Conservation (phyloP, 768 basidiomycete genomes). For the Boletus rubescentipes region DNA sequence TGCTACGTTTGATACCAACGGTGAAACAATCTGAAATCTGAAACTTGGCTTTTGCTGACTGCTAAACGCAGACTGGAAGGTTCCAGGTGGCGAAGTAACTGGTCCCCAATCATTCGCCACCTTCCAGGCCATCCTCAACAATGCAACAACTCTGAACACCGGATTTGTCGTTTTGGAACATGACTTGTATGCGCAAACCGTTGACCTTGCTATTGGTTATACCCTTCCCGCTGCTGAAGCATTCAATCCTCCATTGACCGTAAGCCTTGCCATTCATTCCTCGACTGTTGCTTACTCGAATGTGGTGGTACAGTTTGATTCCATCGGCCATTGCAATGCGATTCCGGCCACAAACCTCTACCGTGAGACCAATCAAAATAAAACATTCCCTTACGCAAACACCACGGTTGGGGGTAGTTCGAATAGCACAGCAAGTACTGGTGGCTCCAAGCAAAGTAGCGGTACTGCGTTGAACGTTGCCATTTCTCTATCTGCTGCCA, state of each 20-base stretch:
- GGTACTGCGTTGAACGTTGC: slow-evolving; percentile 12
- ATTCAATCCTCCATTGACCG: slow-evolving; percentile 63
- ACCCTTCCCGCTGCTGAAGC: slow-evolving; percentile 73
- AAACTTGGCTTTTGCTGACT: slow-evolving; percentile 6
- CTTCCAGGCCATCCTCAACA: slow-evolving; percentile 73
- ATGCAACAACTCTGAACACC: slow-evolving; percentile 57
- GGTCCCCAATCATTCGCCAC: slow-evolving; percentile 64
- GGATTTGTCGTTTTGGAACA: slow-evolving; percentile 91
- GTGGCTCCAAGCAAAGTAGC: slow-evolving; percentile 3
- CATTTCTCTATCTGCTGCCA: slow-evolving; percentile 12
- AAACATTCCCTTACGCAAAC: slow-evolving; percentile 56
- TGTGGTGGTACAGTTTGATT: slow-evolving; percentile 47
- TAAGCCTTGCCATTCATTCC: slow-evolving; percentile 32
- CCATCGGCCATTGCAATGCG: slow-evolving; percentile 76
- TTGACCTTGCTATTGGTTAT: slow-evolving; percentile 88
- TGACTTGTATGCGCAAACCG: slow-evolving; percentile 81
- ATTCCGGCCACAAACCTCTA: slow-evolving; percentile 70
- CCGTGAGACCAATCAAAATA: slow-evolving; percentile 77
- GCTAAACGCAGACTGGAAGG: slow-evolving; percentile 70
- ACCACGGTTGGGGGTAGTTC: slow-evolving; percentile 21
- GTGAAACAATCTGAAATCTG: slow-evolving; percentile 33
- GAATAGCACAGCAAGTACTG: not conserved
- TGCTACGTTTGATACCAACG: slow-evolving; percentile 69
- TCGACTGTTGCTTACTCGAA: not conserved
- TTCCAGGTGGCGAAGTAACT: slow-evolving; percentile 70